Percentiles rank a stretch among this genome's conserved stretches.
These are phyloP conservation scores for Clitopilus hobsonii DNA, from an alignment of 768 basidiomycete genomes.

Conservation along the genomic window DNA sequence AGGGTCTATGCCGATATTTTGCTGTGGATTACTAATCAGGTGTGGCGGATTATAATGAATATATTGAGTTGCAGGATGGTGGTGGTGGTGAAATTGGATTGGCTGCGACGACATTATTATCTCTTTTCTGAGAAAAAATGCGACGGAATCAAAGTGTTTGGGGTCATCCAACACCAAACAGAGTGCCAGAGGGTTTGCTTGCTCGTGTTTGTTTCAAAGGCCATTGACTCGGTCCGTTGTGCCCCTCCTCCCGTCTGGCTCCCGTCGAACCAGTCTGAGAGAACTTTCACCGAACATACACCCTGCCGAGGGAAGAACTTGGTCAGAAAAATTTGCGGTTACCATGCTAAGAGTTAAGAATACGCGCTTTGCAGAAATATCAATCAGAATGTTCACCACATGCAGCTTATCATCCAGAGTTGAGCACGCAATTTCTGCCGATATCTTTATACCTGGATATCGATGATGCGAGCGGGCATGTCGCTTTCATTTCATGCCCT, in stretches of 20 bases:
- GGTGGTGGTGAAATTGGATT: constrained; percentile 25
- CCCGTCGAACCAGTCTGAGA: neutral
- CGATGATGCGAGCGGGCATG: neutral
- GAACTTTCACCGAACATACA: neutral
- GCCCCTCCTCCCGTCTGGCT: neutral
- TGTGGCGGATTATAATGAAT: constrained; percentile 32
- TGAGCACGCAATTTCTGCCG: neutral
- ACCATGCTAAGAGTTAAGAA: no score
- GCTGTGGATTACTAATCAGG: constrained; percentile 12
- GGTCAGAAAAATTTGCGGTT: neutral
- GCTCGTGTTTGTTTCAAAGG: constrained; percentile 10
- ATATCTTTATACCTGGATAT: neutral
- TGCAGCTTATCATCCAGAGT: neutral
- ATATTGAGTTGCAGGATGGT: constrained; percentile 27
- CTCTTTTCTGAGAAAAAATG: constrained; percentile 19
- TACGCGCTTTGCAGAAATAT: no score
- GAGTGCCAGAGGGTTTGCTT: constrained; percentile 6
- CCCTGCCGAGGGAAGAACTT: neutral
- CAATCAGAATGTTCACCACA: neutral
- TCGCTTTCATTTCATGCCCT: neutral
- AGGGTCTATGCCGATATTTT: constrained; percentile 18
- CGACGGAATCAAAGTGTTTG: constrained; percentile 32
- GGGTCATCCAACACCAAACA: constrained; percentile 20
- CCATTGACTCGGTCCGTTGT: neutral
- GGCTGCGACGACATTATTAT: constrained; percentile 36